phyloP scores from a whole-genome alignment of 306 rosid species.

The Canavalia ensiformis region DNA sequence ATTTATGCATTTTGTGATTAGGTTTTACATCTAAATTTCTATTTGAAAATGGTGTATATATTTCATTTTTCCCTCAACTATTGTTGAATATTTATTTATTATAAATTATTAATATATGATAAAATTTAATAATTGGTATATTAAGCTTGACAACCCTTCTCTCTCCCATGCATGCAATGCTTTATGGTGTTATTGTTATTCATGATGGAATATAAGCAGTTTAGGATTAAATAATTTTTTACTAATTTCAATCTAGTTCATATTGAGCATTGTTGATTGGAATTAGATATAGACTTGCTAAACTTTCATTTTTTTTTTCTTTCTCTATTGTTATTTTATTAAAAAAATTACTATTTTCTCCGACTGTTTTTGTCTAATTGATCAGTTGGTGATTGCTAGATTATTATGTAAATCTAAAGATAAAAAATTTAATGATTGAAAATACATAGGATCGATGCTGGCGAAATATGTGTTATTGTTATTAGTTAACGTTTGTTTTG shows the following conservation, averaged over 20 bases:
- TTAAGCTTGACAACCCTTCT: neutral
- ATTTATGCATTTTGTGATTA: conserved; percentile 16
- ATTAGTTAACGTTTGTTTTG: neutral
- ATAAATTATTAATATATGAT: neutral
- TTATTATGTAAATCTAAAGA: neutral
- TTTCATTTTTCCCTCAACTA: neutral
- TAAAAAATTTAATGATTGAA: neutral
- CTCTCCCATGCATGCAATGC: neutral
- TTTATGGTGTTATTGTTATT: neutral
- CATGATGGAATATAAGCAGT: neutral
- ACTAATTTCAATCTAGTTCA: neutral
- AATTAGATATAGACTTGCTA: neutral
- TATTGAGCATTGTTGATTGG: neutral
- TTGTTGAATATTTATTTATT: neutral
- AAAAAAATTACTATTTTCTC: neutral
- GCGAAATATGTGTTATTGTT: neutral
- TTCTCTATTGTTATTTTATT: neutral
- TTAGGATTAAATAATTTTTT: neutral
- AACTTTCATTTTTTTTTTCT: neutral
- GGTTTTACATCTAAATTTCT: conserved; percentile 13
- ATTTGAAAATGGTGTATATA: neutral
- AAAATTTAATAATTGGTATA: neutral
- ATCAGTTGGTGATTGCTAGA: conserved; percentile 1
- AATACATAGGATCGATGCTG: neutral
- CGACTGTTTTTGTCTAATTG: neutral